These are phyloP conservation scores for Maudiozyma bulderi DNA, from an alignment of 805 yeast genomes.

Conservation along the genomic window DNA sequence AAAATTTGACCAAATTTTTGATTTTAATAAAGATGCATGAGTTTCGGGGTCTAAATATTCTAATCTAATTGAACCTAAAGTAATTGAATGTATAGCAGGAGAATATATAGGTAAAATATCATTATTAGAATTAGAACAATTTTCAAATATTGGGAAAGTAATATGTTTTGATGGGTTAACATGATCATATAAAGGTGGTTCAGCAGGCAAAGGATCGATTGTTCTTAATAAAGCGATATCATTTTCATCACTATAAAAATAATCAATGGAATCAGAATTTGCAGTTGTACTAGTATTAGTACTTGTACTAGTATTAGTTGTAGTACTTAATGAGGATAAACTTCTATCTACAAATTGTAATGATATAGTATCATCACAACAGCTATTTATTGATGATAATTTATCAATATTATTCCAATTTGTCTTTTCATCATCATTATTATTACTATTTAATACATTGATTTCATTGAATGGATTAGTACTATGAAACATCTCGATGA, in stretches of 20 bases:
- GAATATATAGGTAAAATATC: constrained; percentile 54
- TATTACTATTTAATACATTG: background rate
- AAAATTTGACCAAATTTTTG: constrained; percentile 60
- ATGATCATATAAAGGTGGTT: constrained; percentile 24
- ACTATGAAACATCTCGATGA: background rate
- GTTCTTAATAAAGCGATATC: constrained; percentile 16
- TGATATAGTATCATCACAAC: background rate
- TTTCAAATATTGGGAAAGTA: constrained; percentile 31
- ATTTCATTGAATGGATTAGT: background rate
- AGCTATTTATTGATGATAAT: background rate
- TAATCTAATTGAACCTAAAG: constrained; percentile 50
- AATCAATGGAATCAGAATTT: too few relatives aligned
- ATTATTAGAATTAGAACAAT: constrained; percentile 28
- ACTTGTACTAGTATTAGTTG: background rate
- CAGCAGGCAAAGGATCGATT: constrained; percentile 32
- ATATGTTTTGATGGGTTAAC: constrained; percentile 18
- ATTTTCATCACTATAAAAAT: background rate
- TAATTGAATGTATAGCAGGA: constrained; percentile 55
- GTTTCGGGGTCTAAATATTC: constrained; percentile 77
- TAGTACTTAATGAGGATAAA: background rate
- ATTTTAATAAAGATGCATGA: constrained; percentile 35
- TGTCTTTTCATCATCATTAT: background rate
- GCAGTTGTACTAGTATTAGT: background rate
- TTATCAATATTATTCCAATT: background rate
- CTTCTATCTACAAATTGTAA: background rate